Base-by-base conservation (phyloP, 257 asterid species). In the Nemophila menziesii region DNA sequence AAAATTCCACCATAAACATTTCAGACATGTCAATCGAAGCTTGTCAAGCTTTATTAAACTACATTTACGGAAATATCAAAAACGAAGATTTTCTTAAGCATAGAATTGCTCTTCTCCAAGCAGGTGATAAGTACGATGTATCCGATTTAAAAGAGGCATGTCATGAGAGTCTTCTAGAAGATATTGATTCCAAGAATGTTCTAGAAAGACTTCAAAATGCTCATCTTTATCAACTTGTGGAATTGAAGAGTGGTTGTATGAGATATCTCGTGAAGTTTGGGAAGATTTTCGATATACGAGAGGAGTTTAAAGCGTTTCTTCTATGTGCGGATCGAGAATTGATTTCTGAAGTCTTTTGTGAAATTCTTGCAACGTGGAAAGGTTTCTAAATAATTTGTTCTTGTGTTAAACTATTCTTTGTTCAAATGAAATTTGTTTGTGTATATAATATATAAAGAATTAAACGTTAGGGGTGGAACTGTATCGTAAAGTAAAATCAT, bases 181-280 rank as follows among this genome's bases (percentile, higher is more conserved):
- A 86, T 40, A 82, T 86, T 11, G 85, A 86, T 11, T 43, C 77
- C 4, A 64, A 48, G 64, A 86, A 86, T 44, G 97, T 82, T 8
- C 71, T 86, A 48, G 92, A 74, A 49, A 72, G 97, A 70, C 84
- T 86, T 22, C 94, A 82, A 59, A 82, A 62, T 33, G 94, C 97
- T 16, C 65, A 69, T 14, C 77, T 86, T 16, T 86, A 79, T 55
- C 80, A 72, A 41, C 60, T 86, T 34, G 80, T 81, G 2, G 62
- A 67, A 50, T 74, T 86, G 68, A 86, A 86, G 87, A 57, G 41
- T 9, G 55, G 85, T 33, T 86, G 97, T 59, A 58, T 86, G 80
- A 44, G 59, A 33, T 86, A 86, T 51, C 80, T 82, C 20, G 97
- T 86, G 71, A 86, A 65, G 72, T 82, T 86, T 19, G 94, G 97